Base-by-base conservation (phyloP, 352 stramenopile genomes). In the Phytopythium chamaehyphon region DNA sequence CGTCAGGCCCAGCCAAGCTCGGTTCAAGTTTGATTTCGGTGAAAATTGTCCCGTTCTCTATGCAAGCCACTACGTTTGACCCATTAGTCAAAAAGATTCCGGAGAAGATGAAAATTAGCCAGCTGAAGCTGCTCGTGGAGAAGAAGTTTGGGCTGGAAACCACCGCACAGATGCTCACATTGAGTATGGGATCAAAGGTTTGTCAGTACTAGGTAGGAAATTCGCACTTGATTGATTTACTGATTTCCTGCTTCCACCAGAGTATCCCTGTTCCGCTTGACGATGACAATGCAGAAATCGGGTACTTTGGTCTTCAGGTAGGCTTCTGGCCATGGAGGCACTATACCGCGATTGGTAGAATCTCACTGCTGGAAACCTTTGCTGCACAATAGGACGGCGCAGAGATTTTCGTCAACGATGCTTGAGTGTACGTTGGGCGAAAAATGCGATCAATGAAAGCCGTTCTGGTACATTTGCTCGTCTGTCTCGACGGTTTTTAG, bases 281-380 rank as follows among this genome's bases (percentile, higher is more conserved):
- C 48, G 81, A 90, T 40, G 81, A 92, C 50, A 76, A 53, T 23
- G 66, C 70, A 21, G 81, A 92, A 55, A 57, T 92, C 2, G 71
- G 67, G 38, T 90, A 88, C 68, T 88, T 81, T 40, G 81, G 81
- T 7, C 64, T 92, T 6, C 78, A 89, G 78, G 78, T 86, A 61
- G 18, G 56, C 22, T 12, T 18, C 22, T 24, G 14, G 18, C 9
- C 8, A 16, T 52, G 4, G 33, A 12, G 4, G 47, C 22, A 40
- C 2, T 9, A 7, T 12, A 23, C 38, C 43, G 15, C 5, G 18
- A 35, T 31, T 45, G n/a, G 23, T 46, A 26, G 23, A n/a, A 47
- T 56, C 18, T 61, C 42, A 2, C 24, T n/a, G n/a, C n/a, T n/a
- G n/a, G 24, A 23, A 23, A 14, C 22, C 31, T 14, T 37, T 55